These are phyloP conservation scores for Lentinus brumalis DNA, from an alignment of 768 basidiomycete species.

Conservation along the genomic window DNA sequence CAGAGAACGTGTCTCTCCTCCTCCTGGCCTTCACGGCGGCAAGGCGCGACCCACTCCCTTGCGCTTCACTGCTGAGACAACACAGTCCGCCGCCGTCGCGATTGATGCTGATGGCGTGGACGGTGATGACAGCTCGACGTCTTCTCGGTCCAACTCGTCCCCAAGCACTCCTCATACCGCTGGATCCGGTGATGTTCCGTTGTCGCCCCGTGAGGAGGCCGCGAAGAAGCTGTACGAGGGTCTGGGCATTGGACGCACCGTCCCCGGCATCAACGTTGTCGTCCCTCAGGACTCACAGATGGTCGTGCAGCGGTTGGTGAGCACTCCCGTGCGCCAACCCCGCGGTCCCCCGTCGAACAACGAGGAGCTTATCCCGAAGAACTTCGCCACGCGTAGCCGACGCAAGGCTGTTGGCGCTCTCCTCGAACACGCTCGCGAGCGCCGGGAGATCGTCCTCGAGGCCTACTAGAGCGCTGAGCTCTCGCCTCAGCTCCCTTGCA, in stretches of 20 bases:
- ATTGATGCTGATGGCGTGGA: conserved; percentile 51
- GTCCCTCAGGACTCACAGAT: conserved; percentile 40
- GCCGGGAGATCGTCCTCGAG: conserved; percentile 67
- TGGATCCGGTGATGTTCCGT: conserved; percentile 51
- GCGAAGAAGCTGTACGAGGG: conserved; percentile 88
- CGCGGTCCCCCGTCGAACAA: conserved; percentile 84
- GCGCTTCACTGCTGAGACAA: conserved; percentile 32
- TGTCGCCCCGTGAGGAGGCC: conserved; percentile 86
- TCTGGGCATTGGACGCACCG: conserved; percentile 78
- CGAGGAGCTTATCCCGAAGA: conserved; percentile 86
- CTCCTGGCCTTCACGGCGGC: conserved; percentile 35
- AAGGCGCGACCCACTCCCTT: conserved; percentile 66
- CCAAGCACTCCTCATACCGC: conserved; percentile 77
- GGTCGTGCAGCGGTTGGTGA: conserved; percentile 51
- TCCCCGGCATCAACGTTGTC: conserved; percentile 41
- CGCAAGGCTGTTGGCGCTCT: conserved; percentile 83
- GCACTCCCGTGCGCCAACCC: conserved; percentile 82
- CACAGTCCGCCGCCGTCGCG: conserved; percentile 53
- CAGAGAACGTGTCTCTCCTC: conserved; percentile 57
- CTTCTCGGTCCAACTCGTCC: conserved; percentile 56
- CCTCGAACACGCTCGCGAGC: conserved; percentile 80
- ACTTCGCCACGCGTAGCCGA: conserved; percentile 85
- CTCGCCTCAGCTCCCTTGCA: neutral
- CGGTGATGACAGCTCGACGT: conserved; percentile 56
- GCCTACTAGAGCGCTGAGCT: conserved; percentile 49